Base-by-base conservation (phyloP, 306 rosid species). In the Heteromeles arbutifolia region DNA sequence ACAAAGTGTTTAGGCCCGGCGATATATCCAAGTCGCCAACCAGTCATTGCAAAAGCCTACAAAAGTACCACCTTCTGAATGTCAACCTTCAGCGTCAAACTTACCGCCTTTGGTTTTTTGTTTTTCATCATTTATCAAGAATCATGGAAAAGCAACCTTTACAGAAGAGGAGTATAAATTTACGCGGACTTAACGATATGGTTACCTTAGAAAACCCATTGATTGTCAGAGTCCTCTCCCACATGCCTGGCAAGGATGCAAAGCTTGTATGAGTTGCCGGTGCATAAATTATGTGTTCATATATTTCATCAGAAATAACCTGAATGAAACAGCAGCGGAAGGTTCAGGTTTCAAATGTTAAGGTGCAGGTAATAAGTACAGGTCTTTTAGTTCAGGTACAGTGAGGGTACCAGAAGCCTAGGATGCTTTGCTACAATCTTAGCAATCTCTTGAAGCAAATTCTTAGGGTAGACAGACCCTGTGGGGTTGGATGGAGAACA, bases 401-500 rank as follows among this genome's bases (percentile, higher is more conserved):
- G 71, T 57, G 39, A 71, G 70, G 82, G 76, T 85, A 96, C 99
- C 97, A 96, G 86, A 82, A 96, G 99, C 89, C 97, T 87, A 29
- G 98, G 99, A 88, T 96, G 87, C 86, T 86, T 96, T 41, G 97
- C 96, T 39, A 90, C 98, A 74, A 96, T 84, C 79, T 80, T 75
- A 70, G 99, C 97, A 77, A 96, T 92, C 82, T 92, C 87, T 86
- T 89, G 90, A 44, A 96, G 97, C 80, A 87, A 78, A 78, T 79
- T 78, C 83, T 90, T 96, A n/a, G 97, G 97, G 85, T 88, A 90
- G 56, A 96, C 99, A 11, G 97, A 90, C 65, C 99, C 99, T 2
- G 99, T 96, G 52, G 99, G 99, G 82, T 96, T 96, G 67, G 97
- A 90, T 62, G 99, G 99, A 2, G 99, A 92, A 73, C 99, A 92